These are phyloP conservation scores for Aspergillus kassunensis DNA, from an alignment of 495 filamentous ascomycete genomes.

Conservation along the genomic window DNA sequence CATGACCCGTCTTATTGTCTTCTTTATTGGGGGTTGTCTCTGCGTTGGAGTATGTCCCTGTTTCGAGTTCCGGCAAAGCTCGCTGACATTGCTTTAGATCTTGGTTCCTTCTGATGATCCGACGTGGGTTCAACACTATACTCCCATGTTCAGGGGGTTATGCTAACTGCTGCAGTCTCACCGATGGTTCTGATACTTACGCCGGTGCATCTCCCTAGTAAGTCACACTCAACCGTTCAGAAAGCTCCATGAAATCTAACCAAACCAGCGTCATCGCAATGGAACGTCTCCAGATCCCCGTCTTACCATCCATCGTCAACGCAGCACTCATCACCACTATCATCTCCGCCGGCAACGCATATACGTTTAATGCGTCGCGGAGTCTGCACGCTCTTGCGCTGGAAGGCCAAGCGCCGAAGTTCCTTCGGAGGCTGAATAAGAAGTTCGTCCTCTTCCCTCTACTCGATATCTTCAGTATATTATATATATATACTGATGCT, in stretches of 20 bases:
- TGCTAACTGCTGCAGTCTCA: not conserved
- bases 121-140: not conserved
- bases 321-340: not conserved
- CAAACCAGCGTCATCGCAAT: not conserved
- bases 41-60: not conserved
- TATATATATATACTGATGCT: too few relatives aligned
- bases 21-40: conserved; percentile 2
- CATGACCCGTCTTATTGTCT: not conserved
- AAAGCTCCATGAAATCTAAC: not conserved
- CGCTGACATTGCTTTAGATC: not conserved
- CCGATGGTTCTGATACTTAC: not conserved
- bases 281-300: conserved; percentile 1
- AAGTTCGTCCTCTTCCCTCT: not conserved
- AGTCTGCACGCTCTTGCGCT: not conserved
- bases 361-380: not conserved
- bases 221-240: not conserved
- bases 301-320: conserved; percentile 1
- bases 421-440: not conserved
- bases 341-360: not conserved
- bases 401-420: not conserved
- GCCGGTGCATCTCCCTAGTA: conserved; percentile 3
- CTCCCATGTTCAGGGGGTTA: not conserved
- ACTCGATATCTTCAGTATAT: not conserved
- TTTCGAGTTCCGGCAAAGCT: not conserved
- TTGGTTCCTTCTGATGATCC: not conserved